Evolutionary conservation across 1,284 basidiomycete genomes (phyloP), one percentile per base, ranked within the genome.

Genomic region (Cronartium quercuum): DNA sequence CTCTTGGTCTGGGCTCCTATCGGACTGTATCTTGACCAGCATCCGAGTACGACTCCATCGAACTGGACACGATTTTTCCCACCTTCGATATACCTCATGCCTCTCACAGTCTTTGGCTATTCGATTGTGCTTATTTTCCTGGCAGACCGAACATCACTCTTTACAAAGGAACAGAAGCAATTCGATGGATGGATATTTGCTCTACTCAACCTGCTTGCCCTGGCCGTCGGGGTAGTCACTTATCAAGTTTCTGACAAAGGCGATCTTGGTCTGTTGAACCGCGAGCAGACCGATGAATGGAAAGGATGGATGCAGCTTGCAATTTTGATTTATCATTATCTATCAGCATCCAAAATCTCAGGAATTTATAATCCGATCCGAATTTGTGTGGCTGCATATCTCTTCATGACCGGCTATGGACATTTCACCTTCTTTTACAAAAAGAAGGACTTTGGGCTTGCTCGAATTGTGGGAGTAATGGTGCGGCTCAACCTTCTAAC

Each of bases 301-400:
- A 94, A 94, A 82, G 92, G 92, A 0, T 94, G 92, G 92, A 95
- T 95, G 92, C 92, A 94, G 84, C 85, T 94, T 78, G 88, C 86
- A 2, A 92, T 94, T 78, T 85, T 94, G 35, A 88, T 94, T 78
- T 94, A 94, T 80, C 92, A 94, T 82, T 93, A 93, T 81, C 83
- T 90, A 67, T 90, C 90, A 35, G 92, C 89, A 21, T 93, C 91
- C 44, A 91, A 91, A 82, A 86, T 92, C 75, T 90, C 90, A 12
- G 91, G 91, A 24, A 92, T 94, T 76, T 94, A 94, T 83, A 94
- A 94, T 81, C 89, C 90, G 21, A 88, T 94, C 67, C 88, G 92
- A 55, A 89, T 91, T 10, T 84, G 94, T 51, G 92, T 94, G 29
- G 91, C 92, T 21, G 86, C 90, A 0, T 95, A 94, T 82, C 85